Conservation (phyloP, 2,329 filamentous ascomycete genomes). For the Aspergillus brunneoviolaceus region DNA sequence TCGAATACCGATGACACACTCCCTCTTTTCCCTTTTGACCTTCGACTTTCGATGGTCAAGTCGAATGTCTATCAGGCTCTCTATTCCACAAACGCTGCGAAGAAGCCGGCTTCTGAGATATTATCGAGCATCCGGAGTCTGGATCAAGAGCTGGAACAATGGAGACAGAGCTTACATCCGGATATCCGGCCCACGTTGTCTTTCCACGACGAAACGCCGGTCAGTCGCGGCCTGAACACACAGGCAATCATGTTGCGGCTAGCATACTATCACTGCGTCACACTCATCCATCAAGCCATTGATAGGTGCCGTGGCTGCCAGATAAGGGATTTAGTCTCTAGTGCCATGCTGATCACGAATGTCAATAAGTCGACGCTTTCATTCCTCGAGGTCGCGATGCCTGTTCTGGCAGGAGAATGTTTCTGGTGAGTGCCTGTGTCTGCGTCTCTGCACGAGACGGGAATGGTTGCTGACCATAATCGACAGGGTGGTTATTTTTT, state of each 20-base stretch:
- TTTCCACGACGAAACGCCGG: slow-evolving; percentile 24
- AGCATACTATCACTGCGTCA: slow-evolving; percentile 53
- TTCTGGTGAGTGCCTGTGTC: background rate
- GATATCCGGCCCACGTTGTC: slow-evolving; percentile 46
- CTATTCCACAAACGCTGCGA: slow-evolving; percentile 49
- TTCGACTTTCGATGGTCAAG: slow-evolving; percentile 49
- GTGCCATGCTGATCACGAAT: too few relatives aligned
- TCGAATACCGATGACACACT: slow-evolving; percentile 16
- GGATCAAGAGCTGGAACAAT: slow-evolving; percentile 53
- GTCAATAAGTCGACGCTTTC: too few relatives aligned
- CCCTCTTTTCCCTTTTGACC: slow-evolving; percentile 42
- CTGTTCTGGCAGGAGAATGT: too few relatives aligned
- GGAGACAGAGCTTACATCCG: slow-evolving; percentile 47
- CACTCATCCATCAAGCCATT: slow-evolving; percentile 52
- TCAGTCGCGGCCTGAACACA: slow-evolving; percentile 34
- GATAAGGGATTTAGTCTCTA: background rate
- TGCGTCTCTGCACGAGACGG: background rate
- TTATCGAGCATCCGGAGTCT: slow-evolving; percentile 51
- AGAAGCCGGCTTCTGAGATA: slow-evolving; percentile 20
- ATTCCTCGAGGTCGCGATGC: too few relatives aligned
- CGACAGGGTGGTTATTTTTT: slow-evolving; percentile 51
- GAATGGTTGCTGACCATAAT: background rate
- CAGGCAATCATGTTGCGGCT: slow-evolving; percentile 46
- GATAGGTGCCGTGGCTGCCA: slow-evolving; percentile 41
- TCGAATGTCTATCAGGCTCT: slow-evolving; percentile 46